Base-by-base conservation (phyloP, 805 yeast genomes). In the Yamadazyma ubonensis region DNA sequence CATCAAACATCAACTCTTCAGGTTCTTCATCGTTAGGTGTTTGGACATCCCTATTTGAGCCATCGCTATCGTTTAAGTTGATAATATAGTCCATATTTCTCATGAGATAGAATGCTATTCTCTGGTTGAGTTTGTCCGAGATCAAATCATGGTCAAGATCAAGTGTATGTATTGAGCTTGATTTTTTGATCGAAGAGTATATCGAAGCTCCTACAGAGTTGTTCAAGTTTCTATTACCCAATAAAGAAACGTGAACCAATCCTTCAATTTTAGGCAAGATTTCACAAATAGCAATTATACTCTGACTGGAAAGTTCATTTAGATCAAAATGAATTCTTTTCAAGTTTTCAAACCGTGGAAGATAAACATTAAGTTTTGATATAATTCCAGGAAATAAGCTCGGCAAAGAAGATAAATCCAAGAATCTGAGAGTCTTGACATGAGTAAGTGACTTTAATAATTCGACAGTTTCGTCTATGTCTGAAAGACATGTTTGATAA, bases 1-100 rank as follows among this genome's bases (percentile, higher is more conserved):
- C 93, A 61, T 84, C 91, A 56, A 81, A 83, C 58, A 85, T 71
- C 35, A 85, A 66, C 47, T 85, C 91, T 55, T 68, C 73, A 59
- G 85, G 89, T 54, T 68, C 72, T 58, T 55, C 53, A 25, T 53
- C 45, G 9, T 57, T 56, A 9, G 38, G 33, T 10, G 23, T 26
- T 29, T 28, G n/a, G n/a, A n/a, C n/a, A n/a, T n/a, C n/a, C n/a
- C n/a, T n/a, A n/a, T n/a, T 16, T 2, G 38, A 25, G 5, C 30
- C 26, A 5, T 11, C 14, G 6, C 15, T 12, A 14, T 17, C 29
- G 11, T 33, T 38, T 17, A 36, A 28, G 19, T 46, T 34, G 21
- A 47, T 39, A 6, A 47, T 33, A 37, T 56, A 59, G 50, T 76
- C 79, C 76, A 77, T 71, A 52, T 77, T 77, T 47, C 73, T 67